Base-by-base conservation (phyloP, 2,329 filamentous ascomycete species). In the Drechslerella stenobrocha region DNA sequence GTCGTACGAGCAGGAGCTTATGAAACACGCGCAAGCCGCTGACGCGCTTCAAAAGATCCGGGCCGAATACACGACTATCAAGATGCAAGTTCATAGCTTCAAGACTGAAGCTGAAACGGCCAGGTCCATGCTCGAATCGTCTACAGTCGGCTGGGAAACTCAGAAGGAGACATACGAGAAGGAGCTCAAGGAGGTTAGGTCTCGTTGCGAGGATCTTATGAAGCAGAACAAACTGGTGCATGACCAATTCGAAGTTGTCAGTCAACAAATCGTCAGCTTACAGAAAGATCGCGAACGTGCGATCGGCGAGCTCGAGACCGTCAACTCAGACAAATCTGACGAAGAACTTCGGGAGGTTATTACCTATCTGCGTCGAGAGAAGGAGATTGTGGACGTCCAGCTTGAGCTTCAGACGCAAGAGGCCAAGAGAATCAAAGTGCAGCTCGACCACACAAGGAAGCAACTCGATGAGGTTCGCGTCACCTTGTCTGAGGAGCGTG, bases 361-460 rank as follows among this genome's bases (percentile, higher is more conserved):
- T 77, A 87, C 84, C 69, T 98, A 93, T 76, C 80, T 98, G 69
- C 87, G 92, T 45, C 87, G 90, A 40, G 95, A 98, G 78, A 98
- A 97, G 80, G 93, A 97, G 75, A 97, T 98, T 71, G 83, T 96
- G 6, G 92, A 98, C 34, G 89, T 96, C n/a, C 92, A 97, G 74
- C 88, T 90, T 73, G 91, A 96, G 72, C 81, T 97, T 44, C 91
- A 92, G 73, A 82, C 86, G 0, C 89, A 95, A 73, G 93, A 98
- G 77, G 82, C 85, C 55, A 95, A 95, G 77, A 85, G 93, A 55
- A 78, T 96, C 40, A 89, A 92, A 74, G 90, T 96, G 73, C 90
- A 97, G 74, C 82, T 96, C 22, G 87, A 95, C 51, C 91, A 96
- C 75, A 82, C 87, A 6, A 89, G 93, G 73, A 84, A 84, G 20